Base-by-base conservation (phyloP, 768 basidiomycete species). In the Boletus bicolor region DNA sequence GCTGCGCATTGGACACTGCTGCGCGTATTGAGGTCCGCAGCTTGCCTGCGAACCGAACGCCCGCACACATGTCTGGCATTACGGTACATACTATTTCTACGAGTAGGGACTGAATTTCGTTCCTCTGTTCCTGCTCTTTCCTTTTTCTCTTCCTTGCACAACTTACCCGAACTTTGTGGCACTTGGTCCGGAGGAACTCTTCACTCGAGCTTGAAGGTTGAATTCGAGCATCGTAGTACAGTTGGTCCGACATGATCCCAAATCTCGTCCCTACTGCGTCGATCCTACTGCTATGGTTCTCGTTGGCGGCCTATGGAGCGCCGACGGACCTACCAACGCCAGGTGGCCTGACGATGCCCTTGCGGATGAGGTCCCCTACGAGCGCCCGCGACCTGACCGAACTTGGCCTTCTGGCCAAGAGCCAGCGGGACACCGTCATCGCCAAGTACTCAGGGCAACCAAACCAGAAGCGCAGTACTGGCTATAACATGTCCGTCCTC, bases 401-500 rank as follows among this genome's bases (percentile, higher is more conserved):
- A 34, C 54, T 56, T 24, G 62, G 48, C 0, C 36, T 19, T 8
- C 15, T 64, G 76, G 84, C 84, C 12, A 73, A 77, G 58, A 62
- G 59, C 11, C 80, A 85, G 51, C 73, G 75, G 35, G 70, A 77
- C 35, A 61, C 61, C 12, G 62, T 81, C 44, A 61, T 73, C 26
- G 61, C 70, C 10, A 84, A 84, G 63, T 86, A 87, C 41, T 46
- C 75, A 76, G 55, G 64, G n/a, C 21, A 26, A 46, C n/a, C 57
- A 6, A 38, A 45, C 17, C 52, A 55, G 46, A 81, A 75, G 58
- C 77, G 84, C 44, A 75, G 74, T 34, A 66, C 72, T 17, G 83
- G 84, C 10, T 77, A 77, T 35, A 83, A 84, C 63, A 60, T 78
- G 83, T 84, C 55, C 17, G 79, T 70, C n/a, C 21, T 41, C 19